A percentile compares a stretch with the other conserved stretches of the same genome.
Conservation (phyloP, 2,329 filamentous ascomycete species). For the Pseudocercospora pini-densiflorae region DNA sequence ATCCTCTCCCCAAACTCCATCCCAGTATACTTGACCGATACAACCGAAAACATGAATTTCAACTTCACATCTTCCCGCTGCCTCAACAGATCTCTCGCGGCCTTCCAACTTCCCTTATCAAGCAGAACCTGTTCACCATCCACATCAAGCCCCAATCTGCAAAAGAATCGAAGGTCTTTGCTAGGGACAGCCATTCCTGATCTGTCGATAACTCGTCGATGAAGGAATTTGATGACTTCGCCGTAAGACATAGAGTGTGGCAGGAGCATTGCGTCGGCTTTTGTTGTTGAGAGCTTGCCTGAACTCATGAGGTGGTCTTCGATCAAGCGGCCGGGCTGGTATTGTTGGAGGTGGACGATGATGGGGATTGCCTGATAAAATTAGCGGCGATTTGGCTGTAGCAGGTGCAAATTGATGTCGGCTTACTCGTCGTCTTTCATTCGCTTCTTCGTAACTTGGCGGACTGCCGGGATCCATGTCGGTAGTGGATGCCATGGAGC, state of each 20-base stretch:
- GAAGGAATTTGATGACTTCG: background rate
- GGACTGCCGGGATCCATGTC: background rate
- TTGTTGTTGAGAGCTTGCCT: conserved; percentile 1
- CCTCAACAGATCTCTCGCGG: conserved; percentile 20
- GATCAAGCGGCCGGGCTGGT: conserved; percentile 7
- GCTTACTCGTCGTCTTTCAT: background rate
- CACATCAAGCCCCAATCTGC: background rate
- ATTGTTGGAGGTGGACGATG: conserved; percentile 17
- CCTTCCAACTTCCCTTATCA: conserved; percentile 21
- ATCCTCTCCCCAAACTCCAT: background rate
- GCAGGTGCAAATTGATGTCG: background rate
- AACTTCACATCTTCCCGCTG: conserved; percentile 13
- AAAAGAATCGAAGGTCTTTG: conserved; percentile 13
- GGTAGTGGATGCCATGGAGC: background rate
- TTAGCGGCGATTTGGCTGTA: background rate
- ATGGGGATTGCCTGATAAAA: conserved; percentile 10
- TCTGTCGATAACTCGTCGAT: conserved; percentile 11
- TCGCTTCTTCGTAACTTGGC: background rate
- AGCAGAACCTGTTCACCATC: conserved; percentile 15
- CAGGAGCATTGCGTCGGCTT: conserved; percentile 15
- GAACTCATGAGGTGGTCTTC: conserved; percentile 10
- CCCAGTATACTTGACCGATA: conserved; percentile 5
- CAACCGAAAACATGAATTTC: conserved; percentile 17
- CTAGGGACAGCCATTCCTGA: background rate
- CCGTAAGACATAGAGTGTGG: conserved; percentile 8